Conservation (phyloP, 2,329 filamentous ascomycete species). For the Botrytis sinoallii region DNA sequence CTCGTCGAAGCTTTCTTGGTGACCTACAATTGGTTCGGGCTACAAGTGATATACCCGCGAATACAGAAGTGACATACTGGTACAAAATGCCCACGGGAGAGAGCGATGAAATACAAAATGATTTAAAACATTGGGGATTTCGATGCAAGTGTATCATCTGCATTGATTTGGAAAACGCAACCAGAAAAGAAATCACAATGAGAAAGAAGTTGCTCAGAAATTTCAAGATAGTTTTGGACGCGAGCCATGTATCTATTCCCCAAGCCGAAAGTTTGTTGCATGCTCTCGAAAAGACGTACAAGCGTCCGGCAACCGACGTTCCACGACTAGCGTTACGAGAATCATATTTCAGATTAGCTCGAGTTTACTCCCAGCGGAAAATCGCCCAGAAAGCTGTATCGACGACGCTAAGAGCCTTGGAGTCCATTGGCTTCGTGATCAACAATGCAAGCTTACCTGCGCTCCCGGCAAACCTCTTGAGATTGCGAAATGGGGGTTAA, state of each 20-base stretch:
- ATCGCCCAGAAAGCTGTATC: not conserved
- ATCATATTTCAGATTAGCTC: constrained; percentile 19
- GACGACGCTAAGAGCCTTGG: constrained; percentile 16
- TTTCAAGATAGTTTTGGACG: constrained; percentile 17
- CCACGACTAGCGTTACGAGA: constrained; percentile 22
- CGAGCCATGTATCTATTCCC: constrained; percentile 10
- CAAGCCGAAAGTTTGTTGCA: constrained; percentile 18
- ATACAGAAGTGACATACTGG: constrained; percentile 25
- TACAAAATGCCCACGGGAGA: constrained; percentile 19
- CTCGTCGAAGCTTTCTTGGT: constrained; percentile 23
- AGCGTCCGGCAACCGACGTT: not conserved
- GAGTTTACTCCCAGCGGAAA: constrained; percentile 12
- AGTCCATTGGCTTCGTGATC: constrained; percentile 22
- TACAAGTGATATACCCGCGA: constrained; percentile 20
- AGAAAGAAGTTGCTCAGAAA: constrained; percentile 17
- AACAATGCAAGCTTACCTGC: constrained; percentile 16
- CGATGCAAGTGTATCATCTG: constrained; percentile 23
- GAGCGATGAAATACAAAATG: constrained; percentile 17
- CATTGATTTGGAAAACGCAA: constrained; percentile 13
- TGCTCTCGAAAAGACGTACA: constrained; percentile 19
- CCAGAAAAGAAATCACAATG: constrained; percentile 3
- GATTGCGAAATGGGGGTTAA: constrained; percentile 23
- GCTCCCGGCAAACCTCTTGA: not conserved
- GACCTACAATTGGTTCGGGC: constrained; percentile 25
- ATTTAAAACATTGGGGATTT: constrained; percentile 20